A percentile compares a stretch with the other conserved stretches of the same genome.
Evolutionary conservation across 176 grass and related monocot genomes (phyloP).

Genomic region (Guadua angustifolia): DNA sequence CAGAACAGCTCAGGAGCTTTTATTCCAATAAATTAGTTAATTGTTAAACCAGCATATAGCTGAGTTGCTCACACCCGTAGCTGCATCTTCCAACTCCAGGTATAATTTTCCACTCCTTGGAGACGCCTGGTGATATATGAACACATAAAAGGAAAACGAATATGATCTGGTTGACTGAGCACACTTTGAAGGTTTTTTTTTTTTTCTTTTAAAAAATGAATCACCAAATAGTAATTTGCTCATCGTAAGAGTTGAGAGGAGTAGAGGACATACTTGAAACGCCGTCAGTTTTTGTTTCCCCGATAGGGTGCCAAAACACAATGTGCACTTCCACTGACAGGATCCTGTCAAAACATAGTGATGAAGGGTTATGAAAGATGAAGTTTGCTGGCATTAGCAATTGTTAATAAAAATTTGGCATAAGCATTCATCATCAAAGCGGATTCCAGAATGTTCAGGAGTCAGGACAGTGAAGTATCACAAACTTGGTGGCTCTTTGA

Average conservation of each 20-base stretch:
- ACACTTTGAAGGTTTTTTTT: not conserved
- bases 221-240: not conserved
- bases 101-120: conserved; percentile 63
- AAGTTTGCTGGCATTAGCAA: not conserved
- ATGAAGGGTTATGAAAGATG: not conserved
- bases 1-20: not conserved
- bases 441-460: too few species aligned
- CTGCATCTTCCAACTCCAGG: conserved; percentile 56
- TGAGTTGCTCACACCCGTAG: not conserved
- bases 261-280: conserved; percentile 63
- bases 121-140: conserved; percentile 54
- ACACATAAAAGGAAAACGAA: not conserved
- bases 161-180: not conserved
- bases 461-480: too few species aligned
- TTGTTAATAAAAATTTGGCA: not conserved
- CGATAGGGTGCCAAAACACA: conserved; percentile 74
- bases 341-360: conserved; percentile 53
- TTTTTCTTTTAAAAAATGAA: not conserved
- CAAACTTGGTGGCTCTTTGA: too few species aligned
- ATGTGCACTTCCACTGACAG: conserved; percentile 71
- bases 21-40: not conserved
- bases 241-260: not conserved
- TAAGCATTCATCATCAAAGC: not conserved
- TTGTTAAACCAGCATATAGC: not conserved
- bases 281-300: conserved; percentile 49